Percentiles rank a stretch among this genome's conserved stretches.
Evolutionary conservation across 192 early-diverging fungal genomes (phyloP).

Genomic region (Kappamyces sp.): DNA sequence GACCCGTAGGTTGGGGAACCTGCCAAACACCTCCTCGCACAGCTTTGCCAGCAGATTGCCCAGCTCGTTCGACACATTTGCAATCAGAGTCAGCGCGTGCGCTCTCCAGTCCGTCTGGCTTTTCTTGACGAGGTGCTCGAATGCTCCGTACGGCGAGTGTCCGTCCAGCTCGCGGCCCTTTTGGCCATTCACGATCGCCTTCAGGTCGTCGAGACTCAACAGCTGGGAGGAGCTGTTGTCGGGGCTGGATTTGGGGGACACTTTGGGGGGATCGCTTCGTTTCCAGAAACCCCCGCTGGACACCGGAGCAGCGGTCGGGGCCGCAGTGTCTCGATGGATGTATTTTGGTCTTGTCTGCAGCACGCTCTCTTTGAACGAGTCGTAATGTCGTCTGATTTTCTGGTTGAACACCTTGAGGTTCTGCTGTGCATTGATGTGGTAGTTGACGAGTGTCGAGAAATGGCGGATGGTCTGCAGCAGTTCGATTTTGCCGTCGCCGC

Average conservation of each 20-base stretch:
- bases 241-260: not conserved
- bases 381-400: slow-evolving; percentile 33
- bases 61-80: slow-evolving; percentile 30
- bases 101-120: slow-evolving; percentile 40
- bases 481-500: slow-evolving; percentile 39
- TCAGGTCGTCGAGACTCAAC: slow-evolving; percentile 29
- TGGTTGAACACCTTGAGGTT: slow-evolving; percentile 45
- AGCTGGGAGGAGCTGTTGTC: slow-evolving; percentile 8
- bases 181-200: slow-evolving; percentile 32
- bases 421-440: slow-evolving; percentile 40
- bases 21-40: slow-evolving; percentile 40
- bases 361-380: slow-evolving; percentile 29
- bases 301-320: slow-evolving; percentile 1
- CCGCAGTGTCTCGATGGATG: slow-evolving; percentile 3
- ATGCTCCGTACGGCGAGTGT: slow-evolving; percentile 37
- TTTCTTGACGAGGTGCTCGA: slow-evolving; percentile 28
- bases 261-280: not conserved
- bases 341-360: slow-evolving; percentile 26
- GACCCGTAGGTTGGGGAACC: slow-evolving; percentile 38
- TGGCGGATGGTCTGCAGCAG: slow-evolving; percentile 41
- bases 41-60: slow-evolving; percentile 29
- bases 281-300: slow-evolving; percentile 18
- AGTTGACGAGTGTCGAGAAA: slow-evolving; percentile 36
- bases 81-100: slow-evolving; percentile 26
- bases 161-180: slow-evolving; percentile 42